phyloP scores from a whole-genome alignment of 306 rosid species.

The Quercus suber region DNA sequence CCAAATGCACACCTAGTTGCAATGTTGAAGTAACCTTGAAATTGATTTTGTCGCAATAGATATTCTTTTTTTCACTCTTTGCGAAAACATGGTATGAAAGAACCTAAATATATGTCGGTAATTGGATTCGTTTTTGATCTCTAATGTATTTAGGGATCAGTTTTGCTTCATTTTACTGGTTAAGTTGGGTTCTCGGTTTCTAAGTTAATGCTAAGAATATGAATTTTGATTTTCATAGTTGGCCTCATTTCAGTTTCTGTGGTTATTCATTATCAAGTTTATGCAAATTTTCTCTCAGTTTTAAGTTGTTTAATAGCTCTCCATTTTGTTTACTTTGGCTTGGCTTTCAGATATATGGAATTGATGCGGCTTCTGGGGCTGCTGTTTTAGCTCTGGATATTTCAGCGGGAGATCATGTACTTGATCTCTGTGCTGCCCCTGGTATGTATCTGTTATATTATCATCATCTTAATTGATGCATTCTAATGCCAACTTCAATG shows the following conservation, averaged over 20 bases:
- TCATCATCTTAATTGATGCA: not conserved
- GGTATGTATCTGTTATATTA: constrained; percentile 30
- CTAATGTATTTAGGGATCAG: not conserved
- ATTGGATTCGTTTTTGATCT: not conserved
- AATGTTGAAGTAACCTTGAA: not conserved
- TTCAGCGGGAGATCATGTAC: constrained; percentile 76
- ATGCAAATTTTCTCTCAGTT: not conserved
- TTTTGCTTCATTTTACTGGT: not conserved
- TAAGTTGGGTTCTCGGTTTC: not conserved
- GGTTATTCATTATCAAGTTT: not conserved
- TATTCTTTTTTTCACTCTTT: not conserved
- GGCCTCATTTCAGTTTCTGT: not conserved
- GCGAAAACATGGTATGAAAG: not conserved
- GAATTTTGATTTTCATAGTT: not conserved
- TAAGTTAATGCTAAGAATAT: not conserved
- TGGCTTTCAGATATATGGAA: constrained; percentile 70
- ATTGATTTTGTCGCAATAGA: not conserved
- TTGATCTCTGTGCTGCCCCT: constrained; percentile 98
- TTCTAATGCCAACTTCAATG: not conserved
- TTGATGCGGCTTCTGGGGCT: constrained; percentile 98
- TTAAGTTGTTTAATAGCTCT: not conserved
- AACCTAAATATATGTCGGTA: not conserved
- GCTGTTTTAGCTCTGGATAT: constrained; percentile 75
- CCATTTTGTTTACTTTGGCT: not conserved
- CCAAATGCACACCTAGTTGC: not conserved